A percentile compares a stretch with the other conserved stretches of the same genome.
Conservation (phyloP, 164 flowering plant genomes). For the Liquidambar formosana region DNA sequence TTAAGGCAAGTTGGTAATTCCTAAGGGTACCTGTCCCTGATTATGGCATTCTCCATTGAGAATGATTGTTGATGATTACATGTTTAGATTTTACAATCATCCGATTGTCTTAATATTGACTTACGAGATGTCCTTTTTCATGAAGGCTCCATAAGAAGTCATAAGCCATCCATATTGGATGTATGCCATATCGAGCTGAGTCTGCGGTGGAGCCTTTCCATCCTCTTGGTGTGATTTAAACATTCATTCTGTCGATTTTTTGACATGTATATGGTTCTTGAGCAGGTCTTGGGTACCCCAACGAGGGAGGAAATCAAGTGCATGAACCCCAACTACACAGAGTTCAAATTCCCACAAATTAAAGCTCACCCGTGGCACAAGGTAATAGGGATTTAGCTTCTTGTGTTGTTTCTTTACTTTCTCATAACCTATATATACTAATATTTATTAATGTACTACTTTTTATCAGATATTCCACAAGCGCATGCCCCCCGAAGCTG, state of each 20-base stretch:
- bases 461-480: constrained; percentile 55
- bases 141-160: background rate
- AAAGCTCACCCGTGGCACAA: constrained; percentile 77
- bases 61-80: background rate
- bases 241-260: background rate
- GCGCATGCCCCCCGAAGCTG: constrained; percentile 70
- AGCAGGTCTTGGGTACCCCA: constrained; percentile 65
- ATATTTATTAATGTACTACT: background rate
- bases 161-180: background rate
- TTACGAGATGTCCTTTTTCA: background rate
- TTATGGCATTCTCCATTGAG: background rate
- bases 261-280: background rate
- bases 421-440: background rate
- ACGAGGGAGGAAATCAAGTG: constrained; percentile 72
- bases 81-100: background rate
- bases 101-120: background rate
- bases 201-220: background rate
- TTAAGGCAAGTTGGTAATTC: background rate
- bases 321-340: constrained; percentile 66
- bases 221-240: background rate
- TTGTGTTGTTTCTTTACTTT: background rate
- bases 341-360: constrained; percentile 55
- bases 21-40: background rate
- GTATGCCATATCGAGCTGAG: background rate
- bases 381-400: constrained; percentile 29